Conservation (phyloP, 129 eudicot genomes). For the Pittosporum tobira region DNA sequence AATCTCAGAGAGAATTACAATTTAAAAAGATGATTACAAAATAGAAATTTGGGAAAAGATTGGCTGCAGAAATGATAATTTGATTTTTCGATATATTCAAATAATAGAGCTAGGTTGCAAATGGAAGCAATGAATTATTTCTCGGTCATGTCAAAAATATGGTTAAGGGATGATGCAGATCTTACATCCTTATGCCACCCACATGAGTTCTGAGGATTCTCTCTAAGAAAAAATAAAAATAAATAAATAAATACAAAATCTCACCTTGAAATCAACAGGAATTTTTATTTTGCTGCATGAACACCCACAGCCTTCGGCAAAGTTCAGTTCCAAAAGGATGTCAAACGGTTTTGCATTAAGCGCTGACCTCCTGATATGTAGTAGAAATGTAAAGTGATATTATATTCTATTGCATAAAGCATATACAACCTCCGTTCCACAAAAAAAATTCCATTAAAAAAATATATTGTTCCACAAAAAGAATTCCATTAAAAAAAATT, state of each 20-base stretch:
- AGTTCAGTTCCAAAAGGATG: conserved; percentile 54
- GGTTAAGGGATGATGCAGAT: background rate
- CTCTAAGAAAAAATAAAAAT: background rate
- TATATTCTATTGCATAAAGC: background rate
- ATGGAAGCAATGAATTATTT: background rate
- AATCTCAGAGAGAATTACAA: too few species aligned
- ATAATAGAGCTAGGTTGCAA: background rate
- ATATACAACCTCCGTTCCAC: background rate
- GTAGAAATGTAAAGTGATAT: background rate
- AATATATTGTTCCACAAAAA: background rate
- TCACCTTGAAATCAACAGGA: conserved; percentile 70
- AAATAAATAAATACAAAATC: conserved; percentile 1
- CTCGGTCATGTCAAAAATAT: too few species aligned
- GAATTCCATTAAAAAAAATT: background rate
- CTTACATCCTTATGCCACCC: background rate
- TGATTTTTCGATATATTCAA: background rate
- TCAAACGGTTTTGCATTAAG: conserved; percentile 47
- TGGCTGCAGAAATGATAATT: background rate
- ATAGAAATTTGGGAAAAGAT: background rate
- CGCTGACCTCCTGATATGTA: conserved; percentile 50
- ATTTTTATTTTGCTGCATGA: conserved; percentile 39
- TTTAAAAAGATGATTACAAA: too few species aligned
- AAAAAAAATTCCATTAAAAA: background rate
- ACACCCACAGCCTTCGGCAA: conserved; percentile 71
- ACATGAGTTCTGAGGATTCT: background rate